Conservation (phyloP, 768 basidiomycete species). For the Tulasnella sp. region DNA sequence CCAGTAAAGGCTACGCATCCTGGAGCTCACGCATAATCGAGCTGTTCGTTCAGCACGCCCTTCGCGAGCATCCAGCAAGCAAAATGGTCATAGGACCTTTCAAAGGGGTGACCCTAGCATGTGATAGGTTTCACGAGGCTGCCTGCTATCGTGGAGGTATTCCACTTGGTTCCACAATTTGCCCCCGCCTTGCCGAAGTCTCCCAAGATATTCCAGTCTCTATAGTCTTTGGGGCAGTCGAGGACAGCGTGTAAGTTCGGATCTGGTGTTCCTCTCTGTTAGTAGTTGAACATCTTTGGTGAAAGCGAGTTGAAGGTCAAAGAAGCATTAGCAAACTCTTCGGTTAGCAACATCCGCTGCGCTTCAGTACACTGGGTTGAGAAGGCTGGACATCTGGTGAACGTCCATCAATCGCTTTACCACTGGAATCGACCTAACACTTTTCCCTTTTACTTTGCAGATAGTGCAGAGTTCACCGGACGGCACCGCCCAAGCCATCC, state of each 20-base stretch:
- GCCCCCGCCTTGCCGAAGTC: neutral
- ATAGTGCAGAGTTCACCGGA: conserved; percentile 10
- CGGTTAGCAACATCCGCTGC: neutral
- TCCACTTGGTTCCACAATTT: neutral
- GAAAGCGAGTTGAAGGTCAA: neutral
- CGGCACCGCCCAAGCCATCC: conserved; percentile 5
- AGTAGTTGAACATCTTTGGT: neutral
- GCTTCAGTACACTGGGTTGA: conserved; percentile 19
- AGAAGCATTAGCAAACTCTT: conserved; percentile 13
- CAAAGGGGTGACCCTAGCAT: conserved; percentile 21
- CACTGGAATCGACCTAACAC: neutral
- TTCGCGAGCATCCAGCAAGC: conserved; percentile 22
- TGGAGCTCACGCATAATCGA: conserved; percentile 24
- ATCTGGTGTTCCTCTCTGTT: neutral
- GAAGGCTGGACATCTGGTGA: conserved; percentile 20
- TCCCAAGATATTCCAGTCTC: conserved; percentile 20
- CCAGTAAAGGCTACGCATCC: conserved; percentile 16
- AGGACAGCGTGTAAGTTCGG: conserved; percentile 1
- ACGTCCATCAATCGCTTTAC: neutral
- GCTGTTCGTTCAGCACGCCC: conserved; percentile 15
- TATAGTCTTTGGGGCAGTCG: neutral
- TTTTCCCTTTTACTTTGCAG: neutral
- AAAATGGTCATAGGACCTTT: neutral
- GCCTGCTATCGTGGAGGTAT: conserved; percentile 23
- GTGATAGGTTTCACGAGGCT: conserved; percentile 22